Evolutionary conservation across 73 alveolate genomes (phyloP), one percentile per base, ranked within the genome.

Genomic region (Paramecium octaurelia): DNA sequence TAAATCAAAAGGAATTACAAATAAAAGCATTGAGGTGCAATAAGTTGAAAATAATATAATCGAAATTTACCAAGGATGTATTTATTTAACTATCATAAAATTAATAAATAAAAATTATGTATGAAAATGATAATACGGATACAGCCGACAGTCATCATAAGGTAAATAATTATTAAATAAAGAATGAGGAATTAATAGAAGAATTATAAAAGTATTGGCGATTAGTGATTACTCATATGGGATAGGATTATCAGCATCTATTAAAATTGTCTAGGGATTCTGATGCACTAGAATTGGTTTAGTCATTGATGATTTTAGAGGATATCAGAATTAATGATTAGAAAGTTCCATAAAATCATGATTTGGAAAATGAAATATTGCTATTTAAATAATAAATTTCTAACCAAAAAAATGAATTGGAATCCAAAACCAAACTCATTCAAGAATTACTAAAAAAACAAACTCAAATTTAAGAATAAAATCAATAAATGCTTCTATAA

Each of bases 71-170:
- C 8, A 5, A 54, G 20, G 31, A 54, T 54, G 69, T 54, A 54
- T 54, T 18, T 54, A 54, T 18, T 54, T 54, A 54, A 54, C 35
- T 3, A 54, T n/a, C 69, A 75, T 12, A 38, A 38, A 75, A 29
- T 75, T 29, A 35, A 75, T 75, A 31, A 35, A 75, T 75, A 42
- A 75, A 75, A 38, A 64, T 27, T 31, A 64, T 64, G 84, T 64
- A 64, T 64, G 84, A 64, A 34, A 64, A 64, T 64, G 84, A 64
- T 64, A 64, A 64, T 64, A 64, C 84, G 27, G 88, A 75, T 23
- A 75, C 88, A 35, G 88, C 88, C 4, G 88, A 75, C 27, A 38
- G 68, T 42, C 88, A 75, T 75, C 60, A 75, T 35, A 75, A 75
- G 20, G 88, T 75, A 75, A 36, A 75, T 23, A 75, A 38, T 38